Base-by-base conservation (phyloP, 2,329 filamentous ascomycete species). In the Rhinocladiella mackenziei region DNA sequence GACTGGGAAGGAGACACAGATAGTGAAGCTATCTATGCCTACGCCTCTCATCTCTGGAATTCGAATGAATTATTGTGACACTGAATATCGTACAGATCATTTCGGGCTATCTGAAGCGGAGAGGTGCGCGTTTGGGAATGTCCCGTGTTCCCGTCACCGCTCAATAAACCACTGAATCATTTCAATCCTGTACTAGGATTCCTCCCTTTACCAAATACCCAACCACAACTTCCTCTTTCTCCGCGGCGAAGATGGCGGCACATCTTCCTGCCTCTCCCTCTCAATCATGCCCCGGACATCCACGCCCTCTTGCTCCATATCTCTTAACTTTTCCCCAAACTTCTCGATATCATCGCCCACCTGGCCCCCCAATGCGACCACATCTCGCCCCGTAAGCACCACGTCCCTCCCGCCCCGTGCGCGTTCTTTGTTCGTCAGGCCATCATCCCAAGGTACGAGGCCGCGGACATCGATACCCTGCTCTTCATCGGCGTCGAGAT, bases 401-500 rank as follows among this genome's bases (percentile, higher is more conserved):
- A 36, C 39, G 8, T 54, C 50, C 50, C 34, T 43, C 52, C 60
- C 64, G 20, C 58, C 57, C 59, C 39, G 58, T 58, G 4, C 58
- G 62, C 55, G 59, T 62, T 49, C 58, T 57, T 49, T 45, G 55
- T 58, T 65, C 63, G 65, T 69, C 57, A 56, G 59, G 57, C 50
- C 67, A 33, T 64, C 62, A 57, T 68, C 62, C 50, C 54, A 60
- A 2, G 47, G 53, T 35, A 55, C 57, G 48, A 53, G 32, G 4
- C 48, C 57, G 2, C 50, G 45, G 18, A 59, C 58, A 33, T 58
- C 56, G 18, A 33, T 51, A 20, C 54, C 57, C 42, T 57, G 56
- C 51, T 70, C 68, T 25, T 65, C 62, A 49, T 61, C 63, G 32
- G 60, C 60, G 39, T 59, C 62, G 47, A 58, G 61, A 56, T 69